These are phyloP conservation scores for Dactylonectria macrodidyma DNA, from an alignment of 2,329 filamentous ascomycete genomes.

Conservation along the genomic window DNA sequence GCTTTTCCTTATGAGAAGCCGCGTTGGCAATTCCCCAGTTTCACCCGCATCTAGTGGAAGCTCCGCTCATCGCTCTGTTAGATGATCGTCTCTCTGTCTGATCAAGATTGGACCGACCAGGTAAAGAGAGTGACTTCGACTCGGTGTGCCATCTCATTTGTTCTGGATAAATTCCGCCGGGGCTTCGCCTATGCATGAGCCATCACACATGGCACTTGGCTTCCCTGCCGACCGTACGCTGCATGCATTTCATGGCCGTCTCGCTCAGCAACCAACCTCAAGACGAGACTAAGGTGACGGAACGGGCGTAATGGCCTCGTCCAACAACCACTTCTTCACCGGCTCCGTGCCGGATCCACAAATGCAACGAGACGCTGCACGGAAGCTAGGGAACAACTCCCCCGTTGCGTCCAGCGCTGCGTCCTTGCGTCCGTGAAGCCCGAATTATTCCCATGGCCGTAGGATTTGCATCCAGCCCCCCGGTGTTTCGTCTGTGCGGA, in stretches of 20 bases:
- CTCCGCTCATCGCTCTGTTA: slow-evolving; percentile 1
- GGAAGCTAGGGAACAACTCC: slow-evolving; percentile 4
- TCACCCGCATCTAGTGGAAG: slow-evolving; percentile 3
- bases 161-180: background rate
- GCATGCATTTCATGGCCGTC: slow-evolving; percentile 10
- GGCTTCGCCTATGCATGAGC: slow-evolving; percentile 5
- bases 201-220: slow-evolving; percentile 12
- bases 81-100: slow-evolving; percentile 8
- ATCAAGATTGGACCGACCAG: background rate
- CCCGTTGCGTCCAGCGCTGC: background rate
- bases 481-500: slow-evolving; percentile 28
- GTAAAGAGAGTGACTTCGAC: background rate
- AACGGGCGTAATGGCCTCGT: slow-evolving; percentile 5
- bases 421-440: background rate
- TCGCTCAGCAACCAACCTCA: slow-evolving; percentile 9
- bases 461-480: slow-evolving; percentile 8
- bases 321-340: slow-evolving; percentile 13
- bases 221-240: slow-evolving; percentile 9
- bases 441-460: background rate
- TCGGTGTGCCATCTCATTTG: background rate
- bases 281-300: slow-evolving; percentile 31
- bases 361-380: slow-evolving; percentile 13
- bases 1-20: background rate
- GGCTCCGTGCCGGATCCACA: slow-evolving; percentile 12
- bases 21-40: slow-evolving; percentile 21